Base-by-base conservation (phyloP, 441 rosid genomes). In the Adansonia rubrostipa region DNA sequence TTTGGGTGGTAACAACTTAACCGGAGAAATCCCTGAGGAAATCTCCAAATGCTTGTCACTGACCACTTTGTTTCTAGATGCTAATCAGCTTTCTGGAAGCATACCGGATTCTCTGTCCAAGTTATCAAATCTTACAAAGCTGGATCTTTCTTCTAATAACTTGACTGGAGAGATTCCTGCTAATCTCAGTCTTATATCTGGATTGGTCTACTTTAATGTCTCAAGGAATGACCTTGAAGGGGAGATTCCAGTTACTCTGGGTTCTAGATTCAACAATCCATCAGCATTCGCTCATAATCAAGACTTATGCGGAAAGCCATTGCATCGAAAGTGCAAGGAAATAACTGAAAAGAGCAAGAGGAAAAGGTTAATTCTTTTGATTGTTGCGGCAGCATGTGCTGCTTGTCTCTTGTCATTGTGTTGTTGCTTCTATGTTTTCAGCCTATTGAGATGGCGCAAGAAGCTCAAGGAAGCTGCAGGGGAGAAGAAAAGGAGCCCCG, bases 401-500 rank as follows among this genome's bases (percentile, higher is more conserved):
- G 89, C 92, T 19, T 79, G 82, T 44, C 86, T 96, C 17, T 73
- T 96, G 72, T 65, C 98, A 61, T 77, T 96, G 73, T 94, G 89
- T 78, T 96, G 99, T 83, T 94, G 98, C 84, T 93, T 90, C 85
- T 96, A 96, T 82, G 76, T 89, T 79, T 92, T 83, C 92, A 87
- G 98, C 63, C 94, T 96, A 76, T 81, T 93, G 85, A 86, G 87
- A 76, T 96, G 99, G 99, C 92, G 98, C 71, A 89, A 87, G 85
- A 90, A 81, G 89, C 91, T 96, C 44, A 89, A 87, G 82, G 88
- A 88, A 75, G 94, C 94, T 0, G 69, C 91, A 0, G 98, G 97
- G 13, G 98, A 94, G 84, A 96, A 96, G 87, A 96, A 96, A 79
- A 85, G 89, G 0, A 94, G 99, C 80, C 99, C 98, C 0, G 95